phyloP scores from a whole-genome alignment of 2,329 filamentous ascomycete genomes.

The Aciculosporium take region DNA sequence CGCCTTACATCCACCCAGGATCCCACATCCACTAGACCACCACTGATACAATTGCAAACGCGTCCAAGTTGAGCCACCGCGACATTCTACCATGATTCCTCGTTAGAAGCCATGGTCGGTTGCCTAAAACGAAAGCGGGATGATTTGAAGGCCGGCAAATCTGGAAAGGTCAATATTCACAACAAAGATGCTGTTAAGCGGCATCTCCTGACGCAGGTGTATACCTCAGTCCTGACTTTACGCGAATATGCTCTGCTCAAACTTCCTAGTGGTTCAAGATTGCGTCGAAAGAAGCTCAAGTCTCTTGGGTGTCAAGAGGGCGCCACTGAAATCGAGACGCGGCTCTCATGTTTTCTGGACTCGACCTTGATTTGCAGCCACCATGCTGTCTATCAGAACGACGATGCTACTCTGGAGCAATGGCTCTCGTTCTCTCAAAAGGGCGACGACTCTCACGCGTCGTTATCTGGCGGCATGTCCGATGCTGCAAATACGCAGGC shows the following conservation, averaged over 20 bases:
- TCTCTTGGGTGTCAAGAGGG: conserved; percentile 23
- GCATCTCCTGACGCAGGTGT: conserved; percentile 55
- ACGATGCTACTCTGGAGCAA: conserved; percentile 34
- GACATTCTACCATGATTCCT: not conserved
- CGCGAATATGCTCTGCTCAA: conserved; percentile 54
- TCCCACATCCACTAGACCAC: not conserved
- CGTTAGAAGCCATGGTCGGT: conserved; percentile 12
- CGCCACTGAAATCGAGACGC: conserved; percentile 20
- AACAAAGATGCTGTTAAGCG: conserved; percentile 27
- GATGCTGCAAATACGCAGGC: conserved; percentile 41
- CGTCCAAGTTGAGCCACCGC: not conserved
- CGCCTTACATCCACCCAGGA: not conserved
- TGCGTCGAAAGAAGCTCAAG: conserved; percentile 43
- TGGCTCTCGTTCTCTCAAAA: conserved; percentile 49
- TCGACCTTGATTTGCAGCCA: conserved; percentile 48
- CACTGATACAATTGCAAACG: not conserved
- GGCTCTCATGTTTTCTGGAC: conserved; percentile 49
- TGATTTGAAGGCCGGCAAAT: conserved; percentile 6
- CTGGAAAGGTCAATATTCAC: not conserved
- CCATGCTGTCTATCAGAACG: conserved; percentile 11
- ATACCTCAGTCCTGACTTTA: conserved; percentile 49
- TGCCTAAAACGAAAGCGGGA: conserved; percentile 16
- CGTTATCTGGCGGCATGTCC: conserved; percentile 31
- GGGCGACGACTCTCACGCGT: conserved; percentile 43
- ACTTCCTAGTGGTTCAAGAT: conserved; percentile 52